Base-by-base conservation (phyloP, 1,284 basidiomycete genomes). In the Fomitopsis palustris region DNA sequence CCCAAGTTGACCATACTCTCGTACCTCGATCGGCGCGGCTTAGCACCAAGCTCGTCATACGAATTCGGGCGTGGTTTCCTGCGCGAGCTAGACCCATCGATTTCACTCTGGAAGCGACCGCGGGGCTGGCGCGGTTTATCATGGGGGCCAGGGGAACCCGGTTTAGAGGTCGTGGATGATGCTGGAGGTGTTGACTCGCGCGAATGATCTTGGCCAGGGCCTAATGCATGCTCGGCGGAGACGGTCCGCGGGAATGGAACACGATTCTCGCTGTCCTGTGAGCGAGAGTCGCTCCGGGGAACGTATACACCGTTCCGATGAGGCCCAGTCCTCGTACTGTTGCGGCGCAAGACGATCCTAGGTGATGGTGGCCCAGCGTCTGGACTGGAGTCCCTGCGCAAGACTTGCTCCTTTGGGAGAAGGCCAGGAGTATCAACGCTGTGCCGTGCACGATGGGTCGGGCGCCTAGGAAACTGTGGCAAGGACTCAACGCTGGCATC, bases 1-100 rank as follows among this genome's bases (percentile, higher is more conserved):
- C 84, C 81, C 38, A 87, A 70, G 71, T 86, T 85, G 53, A 85
- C 81, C 81, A 86, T 85, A 66, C 84, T 87, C 74, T 86, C 88
- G 64, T 87, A 84, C 68, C 88, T 76, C 58, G 84, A 80, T 62
- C 83, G 77, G 62, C 78, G 66, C 41, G 75, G 73, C 67, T 75
- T 77, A 52, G 72, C 77, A 19, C 84, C 84, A 57, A 85, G 71
- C 61, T 87, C 90, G 66, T 89, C 90, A 60, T 82, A 84, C 56
- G 88, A 88, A 65, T 75, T 85, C n/a, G 86, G 86, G 45, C 87
- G 76, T 17, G 78, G 78, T 47, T 81, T 78, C 57, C 82, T 75
- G 61, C 81, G 77, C 33, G 79, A 71, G 64, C 75, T 78, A 9
- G 72, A 57, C 12, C 83, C 84, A 64, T 88, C 87, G 53, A 87